Base-by-base conservation (phyloP, 129 eudicot genomes). In the Scalesia atractyloides region DNA sequence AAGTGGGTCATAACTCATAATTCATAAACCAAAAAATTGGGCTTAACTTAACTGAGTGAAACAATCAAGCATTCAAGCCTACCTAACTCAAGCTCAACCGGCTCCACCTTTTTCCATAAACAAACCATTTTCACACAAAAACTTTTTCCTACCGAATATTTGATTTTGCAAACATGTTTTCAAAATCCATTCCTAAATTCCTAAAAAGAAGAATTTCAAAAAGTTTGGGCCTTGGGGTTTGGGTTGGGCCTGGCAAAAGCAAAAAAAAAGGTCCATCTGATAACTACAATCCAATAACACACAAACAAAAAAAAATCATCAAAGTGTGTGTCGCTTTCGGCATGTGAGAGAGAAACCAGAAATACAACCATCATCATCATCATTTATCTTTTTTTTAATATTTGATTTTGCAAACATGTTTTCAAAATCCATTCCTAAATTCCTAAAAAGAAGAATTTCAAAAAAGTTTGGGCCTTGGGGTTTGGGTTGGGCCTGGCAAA, bases 271-370 rank as follows among this genome's bases (percentile, higher is more conserved):
- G 26, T 30, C 34, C 34, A 30, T 12, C 46, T 33, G 70, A 73
- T 73, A 74, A 64, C 9, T 51, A 66, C 64, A 64, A 20, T 52
- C 64, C 46, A 18, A 64, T 51, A 56, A 59, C 36, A 64, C 74
- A 76, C 74, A 30, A 30, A 30, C 34, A 1, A 30, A 30, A 30
- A 30, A 30, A 4, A 30, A 30, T 30, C 3, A 30, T 30, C 68
- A 76, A 76, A 76, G 30, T 62, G 65, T 64, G 65, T 74, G 76
- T 43, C 26, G 26, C 76, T 58, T 58, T 72, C 66, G 66, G 79
- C 51, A 54, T 20, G 79, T 13, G 54, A 52, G 72, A 52, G 73
- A 75, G 79, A 75, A 26, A 24, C 14, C 3, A 13, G 41, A 39
- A 12, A 66, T 54, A 14, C 24, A 18, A 58, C 10, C 69, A 26